These are phyloP conservation scores for Prunus mume DNA, from an alignment of 306 rosid genomes.

Conservation along the genomic window DNA sequence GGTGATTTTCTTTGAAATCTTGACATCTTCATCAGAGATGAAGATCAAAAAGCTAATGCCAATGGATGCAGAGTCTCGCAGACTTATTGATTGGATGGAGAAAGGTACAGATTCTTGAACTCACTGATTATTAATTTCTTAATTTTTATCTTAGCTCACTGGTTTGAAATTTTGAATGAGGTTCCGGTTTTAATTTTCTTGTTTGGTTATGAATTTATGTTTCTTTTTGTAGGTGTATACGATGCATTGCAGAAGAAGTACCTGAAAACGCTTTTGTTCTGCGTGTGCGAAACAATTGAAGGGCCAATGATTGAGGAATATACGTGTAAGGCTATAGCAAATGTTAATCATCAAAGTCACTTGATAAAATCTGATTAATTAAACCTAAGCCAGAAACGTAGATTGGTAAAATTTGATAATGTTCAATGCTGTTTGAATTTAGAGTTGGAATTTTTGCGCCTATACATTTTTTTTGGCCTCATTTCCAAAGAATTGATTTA, in stretches of 20 bases:
- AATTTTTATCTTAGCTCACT: background rate
- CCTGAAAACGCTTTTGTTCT: constrained; percentile 79
- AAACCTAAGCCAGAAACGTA: too few relatives aligned
- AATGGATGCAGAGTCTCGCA: constrained; percentile 86
- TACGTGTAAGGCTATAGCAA: constrained; percentile 56
- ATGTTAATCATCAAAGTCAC: background rate
- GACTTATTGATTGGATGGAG: constrained; percentile 98
- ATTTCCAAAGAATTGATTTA: constrained; percentile 15
- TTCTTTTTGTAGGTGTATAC: constrained; percentile 62
- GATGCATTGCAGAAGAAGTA: constrained; percentile 88
- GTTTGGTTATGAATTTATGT: background rate
- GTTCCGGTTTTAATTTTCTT: background rate
- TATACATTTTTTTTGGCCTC: background rate
- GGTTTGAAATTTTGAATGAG: background rate
- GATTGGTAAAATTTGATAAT: background rate
- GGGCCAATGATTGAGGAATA: constrained; percentile 99
- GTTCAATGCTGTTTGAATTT: constrained; percentile 8
- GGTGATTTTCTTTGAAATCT: constrained; percentile 22
- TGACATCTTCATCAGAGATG: constrained; percentile 61
- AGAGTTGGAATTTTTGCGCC: background rate
- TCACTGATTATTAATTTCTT: constrained; percentile 6
- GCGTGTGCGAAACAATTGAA: constrained; percentile 75
- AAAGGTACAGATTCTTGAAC: constrained; percentile 46
- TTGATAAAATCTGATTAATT: background rate
- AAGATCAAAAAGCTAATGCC: constrained; percentile 95